phyloP scores from a whole-genome alignment of 306 rosid species.

The Hippophae gyantsensis region DNA sequence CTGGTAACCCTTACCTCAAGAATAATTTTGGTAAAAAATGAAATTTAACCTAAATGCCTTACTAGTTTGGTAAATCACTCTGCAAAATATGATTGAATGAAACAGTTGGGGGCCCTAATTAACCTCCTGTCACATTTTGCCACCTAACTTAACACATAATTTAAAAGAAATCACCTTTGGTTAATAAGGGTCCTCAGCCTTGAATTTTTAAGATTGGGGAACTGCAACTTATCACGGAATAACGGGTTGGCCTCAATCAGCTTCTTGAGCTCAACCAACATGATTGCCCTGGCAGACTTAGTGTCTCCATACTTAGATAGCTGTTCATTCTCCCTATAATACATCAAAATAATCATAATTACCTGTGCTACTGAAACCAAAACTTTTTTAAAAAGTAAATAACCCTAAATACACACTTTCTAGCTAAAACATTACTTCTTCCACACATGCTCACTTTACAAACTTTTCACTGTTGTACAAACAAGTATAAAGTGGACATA shows the following conservation, averaged over 20 bases:
- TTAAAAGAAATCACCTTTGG: constrained; percentile 18
- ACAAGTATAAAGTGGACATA: not conserved
- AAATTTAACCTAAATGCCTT: too few species aligned
- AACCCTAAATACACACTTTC: not conserved
- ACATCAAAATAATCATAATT: not conserved
- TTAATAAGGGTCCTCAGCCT: constrained; percentile 19
- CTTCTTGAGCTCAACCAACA: constrained; percentile 19
- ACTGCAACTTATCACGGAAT: constrained; percentile 20
- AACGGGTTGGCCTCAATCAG: constrained; percentile 21
- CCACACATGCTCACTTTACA: not conserved
- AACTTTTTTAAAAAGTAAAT: not conserved
- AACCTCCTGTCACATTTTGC: not conserved
- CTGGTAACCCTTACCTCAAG: too few species aligned
- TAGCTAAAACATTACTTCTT: not conserved
- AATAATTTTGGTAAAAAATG: too few species aligned
- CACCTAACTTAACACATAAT: not conserved
- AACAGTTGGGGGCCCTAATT: not conserved
- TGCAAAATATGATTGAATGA: not conserved
- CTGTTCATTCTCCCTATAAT: constrained; percentile 23
- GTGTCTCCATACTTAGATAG: constrained; percentile 22
- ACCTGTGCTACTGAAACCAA: not conserved
- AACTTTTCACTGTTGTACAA: not conserved
- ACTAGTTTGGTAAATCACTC: too few species aligned
- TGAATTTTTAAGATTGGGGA: constrained; percentile 16
- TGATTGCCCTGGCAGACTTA: constrained; percentile 16